Percentiles rank a stretch among this genome's conserved stretches.
These are phyloP conservation scores for Gnaphalium uliginosum DNA, from an alignment of 129 eudicot species.

Conservation along the genomic window DNA sequence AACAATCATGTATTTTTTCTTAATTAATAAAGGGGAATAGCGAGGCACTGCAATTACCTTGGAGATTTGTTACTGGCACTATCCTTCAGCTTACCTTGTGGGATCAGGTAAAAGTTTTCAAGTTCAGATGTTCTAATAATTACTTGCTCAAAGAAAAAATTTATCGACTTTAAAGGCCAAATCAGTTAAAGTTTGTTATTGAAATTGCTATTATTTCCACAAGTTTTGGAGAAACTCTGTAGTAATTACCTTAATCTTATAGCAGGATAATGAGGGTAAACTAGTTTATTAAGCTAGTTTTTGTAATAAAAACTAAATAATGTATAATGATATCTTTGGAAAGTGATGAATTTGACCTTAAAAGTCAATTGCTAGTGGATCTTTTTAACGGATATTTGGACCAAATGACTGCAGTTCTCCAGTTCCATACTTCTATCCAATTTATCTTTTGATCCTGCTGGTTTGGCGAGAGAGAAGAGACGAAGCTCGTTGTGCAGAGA, in stretches of 20 bases:
- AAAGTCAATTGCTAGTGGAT: slow-evolving; percentile 15
- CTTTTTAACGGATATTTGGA: background rate
- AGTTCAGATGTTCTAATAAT: background rate
- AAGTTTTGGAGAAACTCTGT: background rate
- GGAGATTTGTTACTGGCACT: slow-evolving; percentile 90
- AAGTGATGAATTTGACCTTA: background rate
- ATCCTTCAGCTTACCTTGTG: slow-evolving; percentile 91
- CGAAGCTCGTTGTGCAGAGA: slow-evolving; percentile 95
- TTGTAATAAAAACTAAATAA: background rate
- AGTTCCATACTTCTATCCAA: slow-evolving; percentile 89
- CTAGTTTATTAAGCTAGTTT: background rate
- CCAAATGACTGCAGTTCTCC: slow-evolving; percentile 68
- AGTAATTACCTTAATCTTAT: background rate
- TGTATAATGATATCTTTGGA: background rate
- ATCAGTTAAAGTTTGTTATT: background rate
- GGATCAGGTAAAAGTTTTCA: slow-evolving; percentile 63
- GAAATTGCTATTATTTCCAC: slow-evolving; percentile 3
- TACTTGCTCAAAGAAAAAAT: background rate
- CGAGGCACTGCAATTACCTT: slow-evolving; percentile 77
- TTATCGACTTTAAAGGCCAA: background rate
- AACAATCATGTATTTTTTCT: slow-evolving; percentile 11
- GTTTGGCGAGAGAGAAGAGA: slow-evolving; percentile 99
- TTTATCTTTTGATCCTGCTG: slow-evolving; percentile 81
- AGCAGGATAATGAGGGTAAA: background rate
- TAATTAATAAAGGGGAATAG: slow-evolving; percentile 64